Conservation (phyloP, 305 asterid species). For the Fraxinus greggii region DNA sequence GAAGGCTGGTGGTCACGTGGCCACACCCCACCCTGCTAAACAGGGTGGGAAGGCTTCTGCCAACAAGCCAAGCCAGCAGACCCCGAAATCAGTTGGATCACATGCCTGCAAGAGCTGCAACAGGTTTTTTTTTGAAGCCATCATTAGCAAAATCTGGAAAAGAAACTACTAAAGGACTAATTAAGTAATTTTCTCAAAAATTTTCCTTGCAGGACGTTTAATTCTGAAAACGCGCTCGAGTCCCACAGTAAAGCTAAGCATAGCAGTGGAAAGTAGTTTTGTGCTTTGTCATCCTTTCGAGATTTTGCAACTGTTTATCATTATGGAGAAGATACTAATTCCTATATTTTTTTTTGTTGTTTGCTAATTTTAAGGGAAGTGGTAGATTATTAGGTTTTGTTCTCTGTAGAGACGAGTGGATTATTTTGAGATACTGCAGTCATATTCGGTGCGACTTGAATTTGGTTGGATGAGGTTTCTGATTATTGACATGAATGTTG, state of each 20-base stretch:
- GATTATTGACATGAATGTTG: neutral
- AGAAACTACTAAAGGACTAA: neutral
- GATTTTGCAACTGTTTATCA: neutral
- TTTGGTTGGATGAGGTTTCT: neutral
- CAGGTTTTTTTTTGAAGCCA: conserved; percentile 34
- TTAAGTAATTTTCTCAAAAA: neutral
- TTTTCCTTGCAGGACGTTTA: conserved; percentile 42
- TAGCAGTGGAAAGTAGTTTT: conserved; percentile 39
- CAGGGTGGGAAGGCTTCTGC: conserved; percentile 66
- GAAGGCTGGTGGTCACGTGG: conserved; percentile 64
- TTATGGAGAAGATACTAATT: neutral
- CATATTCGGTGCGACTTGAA: neutral
- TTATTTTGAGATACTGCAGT: neutral
- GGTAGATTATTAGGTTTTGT: neutral
- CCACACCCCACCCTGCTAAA: conserved; percentile 70
- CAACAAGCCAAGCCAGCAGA: conserved; percentile 53
- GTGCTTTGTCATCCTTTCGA: neutral
- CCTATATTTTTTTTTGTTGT: neutral
- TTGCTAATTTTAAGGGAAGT: neutral
- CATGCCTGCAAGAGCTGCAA: conserved; percentile 63
- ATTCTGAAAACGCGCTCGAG: conserved; percentile 47
- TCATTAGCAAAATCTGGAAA: neutral
- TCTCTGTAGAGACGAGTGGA: neutral
- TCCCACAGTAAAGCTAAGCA: conserved; percentile 73
- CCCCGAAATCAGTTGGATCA: conserved; percentile 60